Base-by-base conservation (phyloP, 2,329 filamentous ascomycete species). In the Fulvia fulva region DNA sequence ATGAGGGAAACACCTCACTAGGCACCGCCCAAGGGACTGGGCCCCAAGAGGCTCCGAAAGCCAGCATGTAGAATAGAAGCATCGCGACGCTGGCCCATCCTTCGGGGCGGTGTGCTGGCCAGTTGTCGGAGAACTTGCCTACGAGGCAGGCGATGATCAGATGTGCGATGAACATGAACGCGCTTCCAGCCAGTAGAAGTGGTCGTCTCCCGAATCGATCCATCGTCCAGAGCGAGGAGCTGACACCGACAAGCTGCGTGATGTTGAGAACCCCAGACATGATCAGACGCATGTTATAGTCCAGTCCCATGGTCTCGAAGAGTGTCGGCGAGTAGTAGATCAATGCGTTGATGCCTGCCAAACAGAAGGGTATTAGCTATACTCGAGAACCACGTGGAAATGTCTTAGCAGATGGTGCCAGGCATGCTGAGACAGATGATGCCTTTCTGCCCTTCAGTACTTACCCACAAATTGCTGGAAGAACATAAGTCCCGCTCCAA, bases 1-100 rank as follows among this genome's bases (percentile, higher is more conserved):
- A 79, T 1, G 79, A 81, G 0, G 84, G 83, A 45, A 88, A 88
- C n/a, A 90, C 84, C 60, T 90, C 83, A 28, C 79, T 76, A 0
- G 73, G 71, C 69, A 71, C 43, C 0, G 67, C 67, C 70, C 70
- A 72, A 1, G 65, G 62, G 1, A 68, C 63, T 0, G 70, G 70
- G 16, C 68, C 68, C 67, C 83, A 87, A 0, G 79, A 80, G 0
- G 78, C 80, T 1, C 83, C 83, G 64, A 89, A 89, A 1, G 59
- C 53, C 22, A 69, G 26, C 67, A 71, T 71, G 52, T 68, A 71
- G 26, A 69, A 51, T 8, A 71, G 54, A 2, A 70, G 63, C 61
- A 71, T 65, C 1, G 63, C 67, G 0, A 70, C 68, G n/a, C 59
- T 59, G 1, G 68, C 62, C 69, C 69, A 69, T 7, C 83, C 83